Base-by-base conservation (phyloP, 306 rosid genomes). In the Sechiopsis laciniata region DNA sequence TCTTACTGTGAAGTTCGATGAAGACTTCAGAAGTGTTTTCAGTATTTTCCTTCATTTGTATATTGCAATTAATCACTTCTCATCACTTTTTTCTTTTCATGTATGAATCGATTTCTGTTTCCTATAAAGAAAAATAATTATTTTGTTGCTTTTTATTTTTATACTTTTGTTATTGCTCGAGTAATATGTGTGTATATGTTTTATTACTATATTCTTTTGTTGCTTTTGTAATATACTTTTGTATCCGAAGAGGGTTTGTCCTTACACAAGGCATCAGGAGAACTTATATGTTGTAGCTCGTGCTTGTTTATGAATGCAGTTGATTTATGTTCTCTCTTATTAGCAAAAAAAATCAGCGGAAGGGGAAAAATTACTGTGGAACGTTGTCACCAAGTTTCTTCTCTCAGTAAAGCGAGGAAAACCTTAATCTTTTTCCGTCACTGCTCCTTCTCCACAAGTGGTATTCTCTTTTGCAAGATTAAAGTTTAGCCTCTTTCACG, bases 1-100 rank as follows among this genome's bases (percentile, higher is more conserved):
- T 51, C 64, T 75, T 78, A 45, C 22, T 5, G 55, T 42, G 55
- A 66, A 66, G 55, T 46, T 67, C 20, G 72, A 46, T 46, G 72
- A 7, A 45, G 17, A 46, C 72, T 67, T 66, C 35, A 19, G 55
- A 46, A 11, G 19, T 10, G 55, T 45, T 45, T 66, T 66, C 72
- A 19, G 72, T 67, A 67, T 13, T 67, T 32, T 55, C 37, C 72
- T 42, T 45, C 72, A 19, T 67, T 67, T 45, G 72, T 35, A 46
- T 37, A 67, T 19, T 40, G 55, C 50, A 42, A 66, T 8, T 32
- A 10, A 66, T 32, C 53, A 19, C 72, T 11, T 66, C 6, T 32
- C 37, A 3, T 32, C 37, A 9, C n/a, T 40, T 54, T 66, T 16
- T 5, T 45, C 37, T 32, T 32, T 32, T 32, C 37, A 32, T 26